A percentile compares a stretch with the other conserved stretches of the same genome.
Evolutionary conservation across 768 basidiomycete species (phyloP).

Genomic region (Russula olivacea): DNA sequence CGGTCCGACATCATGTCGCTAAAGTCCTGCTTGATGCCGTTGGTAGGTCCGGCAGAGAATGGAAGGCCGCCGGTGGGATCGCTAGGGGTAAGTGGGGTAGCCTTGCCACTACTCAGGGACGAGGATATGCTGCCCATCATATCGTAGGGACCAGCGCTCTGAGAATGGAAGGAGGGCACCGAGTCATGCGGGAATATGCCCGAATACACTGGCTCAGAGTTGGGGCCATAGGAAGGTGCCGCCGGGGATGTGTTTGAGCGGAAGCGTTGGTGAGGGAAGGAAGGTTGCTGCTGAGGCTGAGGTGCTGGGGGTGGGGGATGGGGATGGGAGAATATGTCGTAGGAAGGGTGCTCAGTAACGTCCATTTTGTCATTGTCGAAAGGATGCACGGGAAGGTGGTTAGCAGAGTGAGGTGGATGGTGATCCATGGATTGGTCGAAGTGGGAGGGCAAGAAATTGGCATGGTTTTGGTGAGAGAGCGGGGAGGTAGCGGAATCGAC

Average conservation of each 20-base stretch:
- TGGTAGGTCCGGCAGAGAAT: slow-evolving; percentile 43
- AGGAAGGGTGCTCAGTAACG: slow-evolving; percentile 50
- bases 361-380: slow-evolving; percentile 53
- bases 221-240: slow-evolving; percentile 48
- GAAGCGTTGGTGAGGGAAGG: slow-evolving; percentile 57
- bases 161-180: slow-evolving; percentile 49
- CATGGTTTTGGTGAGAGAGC: slow-evolving; percentile 38
- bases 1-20: slow-evolving; percentile 57
- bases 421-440: slow-evolving; percentile 32
- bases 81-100: slow-evolving; percentile 66
- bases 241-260: slow-evolving; percentile 68
- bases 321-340: slow-evolving; percentile 57
- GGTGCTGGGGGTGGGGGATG: slow-evolving; percentile 28
- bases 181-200: slow-evolving; percentile 56
- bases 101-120: slow-evolving; percentile 64
- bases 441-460: slow-evolving; percentile 45
- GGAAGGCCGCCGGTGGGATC: slow-evolving; percentile 54
- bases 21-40: slow-evolving; percentile 46
- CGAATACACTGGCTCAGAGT: slow-evolving; percentile 53
- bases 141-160: slow-evolving; percentile 54
- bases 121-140: slow-evolving; percentile 58
- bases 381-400: slow-evolving; percentile 34
- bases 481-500: slow-evolving; percentile 41
- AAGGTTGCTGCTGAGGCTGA: slow-evolving; percentile 23
- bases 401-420: slow-evolving; percentile 34